A percentile compares a stretch with the other conserved stretches of the same genome.
These are phyloP conservation scores for Glarea lozoyensis DNA, from an alignment of 495 filamentous ascomycete species.

Conservation along the genomic window DNA sequence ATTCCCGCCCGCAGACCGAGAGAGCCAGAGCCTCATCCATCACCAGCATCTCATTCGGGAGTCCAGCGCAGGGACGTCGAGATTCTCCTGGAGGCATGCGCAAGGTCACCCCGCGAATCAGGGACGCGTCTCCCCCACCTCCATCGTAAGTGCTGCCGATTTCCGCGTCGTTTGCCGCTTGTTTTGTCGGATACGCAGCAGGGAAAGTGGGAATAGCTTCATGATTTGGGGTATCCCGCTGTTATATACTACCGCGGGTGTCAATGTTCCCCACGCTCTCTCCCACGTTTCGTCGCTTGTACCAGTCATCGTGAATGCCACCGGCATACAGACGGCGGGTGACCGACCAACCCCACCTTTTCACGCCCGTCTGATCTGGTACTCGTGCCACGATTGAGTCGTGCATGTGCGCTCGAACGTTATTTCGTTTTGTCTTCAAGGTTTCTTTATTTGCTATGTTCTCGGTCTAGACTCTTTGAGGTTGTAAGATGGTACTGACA, in stretches of 20 bases:
- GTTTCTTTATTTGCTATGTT: background rate
- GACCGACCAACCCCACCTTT: conserved; percentile 10
- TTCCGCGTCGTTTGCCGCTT: background rate
- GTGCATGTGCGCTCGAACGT: background rate
- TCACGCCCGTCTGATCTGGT: background rate
- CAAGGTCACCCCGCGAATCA: conserved; percentile 8
- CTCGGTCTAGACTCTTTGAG: background rate
- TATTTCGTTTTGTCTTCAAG: background rate
- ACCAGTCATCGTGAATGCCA: background rate
- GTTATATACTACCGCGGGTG: too few relatives aligned
- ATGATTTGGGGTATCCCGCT: too few relatives aligned
- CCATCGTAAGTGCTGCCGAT: conserved; percentile 16
- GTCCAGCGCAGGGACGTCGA: conserved; percentile 1
- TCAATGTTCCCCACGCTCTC: too few relatives aligned
- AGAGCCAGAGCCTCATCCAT: conserved; percentile 3
- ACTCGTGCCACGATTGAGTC: conserved; percentile 1
- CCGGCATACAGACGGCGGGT: conserved; percentile 6
- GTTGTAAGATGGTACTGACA: conserved; percentile 16
- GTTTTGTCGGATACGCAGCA: background rate
- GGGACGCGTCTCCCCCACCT: conserved; percentile 17
- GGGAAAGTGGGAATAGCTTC: too few relatives aligned
- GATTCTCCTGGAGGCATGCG: background rate
- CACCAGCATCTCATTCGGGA: conserved; percentile 16
- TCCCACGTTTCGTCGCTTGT: background rate
- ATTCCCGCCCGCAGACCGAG: conserved; percentile 1